These are phyloP conservation scores for Euphrasia confusa DNA, from an alignment of 257 asterid species.

Conservation along the genomic window DNA sequence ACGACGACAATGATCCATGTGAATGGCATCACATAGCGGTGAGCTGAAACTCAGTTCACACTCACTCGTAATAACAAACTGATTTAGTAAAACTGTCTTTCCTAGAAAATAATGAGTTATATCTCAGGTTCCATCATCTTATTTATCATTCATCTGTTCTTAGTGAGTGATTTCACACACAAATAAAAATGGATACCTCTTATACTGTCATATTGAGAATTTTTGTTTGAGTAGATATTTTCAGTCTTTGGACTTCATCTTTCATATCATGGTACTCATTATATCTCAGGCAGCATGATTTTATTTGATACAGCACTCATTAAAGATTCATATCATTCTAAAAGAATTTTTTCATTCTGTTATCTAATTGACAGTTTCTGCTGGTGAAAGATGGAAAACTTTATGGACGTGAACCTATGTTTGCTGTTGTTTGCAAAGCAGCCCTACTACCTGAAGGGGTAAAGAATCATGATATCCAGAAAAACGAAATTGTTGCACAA, in stretches of 20 bases:
- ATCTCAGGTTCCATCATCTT: conserved; percentile 9
- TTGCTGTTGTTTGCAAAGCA: conserved; percentile 82
- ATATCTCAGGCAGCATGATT: conserved; percentile 12
- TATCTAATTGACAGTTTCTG: conserved; percentile 68
- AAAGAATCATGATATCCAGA: conserved; percentile 66
- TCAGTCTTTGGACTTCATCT: conserved; percentile 1
- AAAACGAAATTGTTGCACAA: conserved; percentile 63
- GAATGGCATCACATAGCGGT: background rate
- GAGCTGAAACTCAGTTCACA: background rate
- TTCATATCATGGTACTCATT: conserved; percentile 11
- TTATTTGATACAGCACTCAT: conserved; percentile 12
- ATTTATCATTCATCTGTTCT: background rate
- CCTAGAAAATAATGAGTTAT: conserved; percentile 1
- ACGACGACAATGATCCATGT: background rate
- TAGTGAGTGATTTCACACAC: background rate
- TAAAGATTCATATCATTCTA: conserved; percentile 22
- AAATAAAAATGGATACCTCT: background rate
- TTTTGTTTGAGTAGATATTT: background rate
- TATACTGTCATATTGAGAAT: conserved; percentile 19
- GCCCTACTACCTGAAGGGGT: conserved; percentile 70
- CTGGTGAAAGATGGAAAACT: conserved; percentile 97
- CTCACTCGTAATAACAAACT: background rate
- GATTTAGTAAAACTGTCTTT: background rate
- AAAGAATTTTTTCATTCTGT: conserved; percentile 33
- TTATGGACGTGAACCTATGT: conserved; percentile 76